Base-by-base conservation (phyloP, 495 filamentous ascomycete genomes). In the Parathielavia hyrcaniae region DNA sequence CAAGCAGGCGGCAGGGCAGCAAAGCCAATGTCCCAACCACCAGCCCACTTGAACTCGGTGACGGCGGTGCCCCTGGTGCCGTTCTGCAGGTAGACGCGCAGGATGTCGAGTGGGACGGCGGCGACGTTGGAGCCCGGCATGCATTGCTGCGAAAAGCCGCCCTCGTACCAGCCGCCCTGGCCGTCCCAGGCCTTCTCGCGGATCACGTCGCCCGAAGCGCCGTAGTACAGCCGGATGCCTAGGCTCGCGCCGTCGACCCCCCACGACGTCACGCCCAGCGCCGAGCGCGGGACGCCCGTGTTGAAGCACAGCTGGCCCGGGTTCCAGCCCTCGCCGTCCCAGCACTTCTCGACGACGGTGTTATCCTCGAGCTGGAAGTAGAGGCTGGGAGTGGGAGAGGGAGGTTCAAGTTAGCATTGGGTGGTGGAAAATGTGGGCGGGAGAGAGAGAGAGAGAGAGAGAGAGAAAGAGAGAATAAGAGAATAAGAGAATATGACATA, bases 241-340 rank as follows among this genome's bases (percentile, higher is more conserved):
- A 13, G 34, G 41, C 10, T 13, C 17, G 17, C 26, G 20, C 23
- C 55, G 8, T 22, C 6, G 16, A 32, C 34, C 26, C 44, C 34
- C 53, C 53, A 49, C 45, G 45, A 57, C 55, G 45, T 50, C 34
- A 43, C 55, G 34, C 34, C 55, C 19, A 57, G 43, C 35, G 55
- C 55, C 4, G 45, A 34, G 14, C 46, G 55, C 44, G 38, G 19
- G 14, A 50, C 34, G 34, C 39, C 6, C 16, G n/a, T 57, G 34
- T 23, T 9, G 45, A 57, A 57, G 35, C 35, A 16, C n/a, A 57
- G 46, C 6, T 19, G 12, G 16, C 55, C 55, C 19, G 30, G 32
- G 35, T 50, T 19, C 46, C 55, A 57, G 45, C 55, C 55, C 17
- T 20, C n/a, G 45, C 34, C 46, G 36, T 57, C 55, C 45, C 34